phyloP scores from a whole-genome alignment of 148 eudicot genomes.

The Arctostaphylos glauca region DNA sequence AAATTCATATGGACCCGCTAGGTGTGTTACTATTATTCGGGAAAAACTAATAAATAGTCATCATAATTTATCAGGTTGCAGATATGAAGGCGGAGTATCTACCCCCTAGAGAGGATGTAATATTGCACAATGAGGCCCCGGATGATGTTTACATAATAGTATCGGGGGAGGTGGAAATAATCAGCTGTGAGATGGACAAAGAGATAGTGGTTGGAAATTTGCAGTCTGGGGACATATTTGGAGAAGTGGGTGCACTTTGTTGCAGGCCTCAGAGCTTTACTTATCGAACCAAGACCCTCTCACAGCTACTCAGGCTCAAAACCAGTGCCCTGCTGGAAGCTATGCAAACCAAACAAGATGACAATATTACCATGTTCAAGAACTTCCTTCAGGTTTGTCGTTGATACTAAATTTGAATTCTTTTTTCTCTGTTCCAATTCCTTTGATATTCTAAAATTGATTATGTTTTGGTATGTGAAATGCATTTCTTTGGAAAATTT shows the following conservation, averaged over 20 bases:
- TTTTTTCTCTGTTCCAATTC: neutral
- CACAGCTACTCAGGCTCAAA: conserved; percentile 69
- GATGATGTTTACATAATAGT: conserved; percentile 76
- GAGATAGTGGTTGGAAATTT: conserved; percentile 46
- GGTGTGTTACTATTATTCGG: neutral
- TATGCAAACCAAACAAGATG: conserved; percentile 51
- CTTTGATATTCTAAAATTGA: neutral
- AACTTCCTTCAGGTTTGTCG: conserved; percentile 62
- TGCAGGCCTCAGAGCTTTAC: conserved; percentile 61
- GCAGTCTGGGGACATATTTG: conserved; percentile 67
- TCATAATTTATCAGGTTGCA: conserved; percentile 43
- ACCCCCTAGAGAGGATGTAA: conserved; percentile 87
- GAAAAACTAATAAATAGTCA: neutral
- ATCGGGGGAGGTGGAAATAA: conserved; percentile 76
- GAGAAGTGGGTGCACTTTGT: conserved; percentile 80
- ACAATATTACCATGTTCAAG: conserved; percentile 55
- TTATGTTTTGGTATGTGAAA: neutral
- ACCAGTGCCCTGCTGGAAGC: conserved; percentile 51
- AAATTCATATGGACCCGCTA: neutral
- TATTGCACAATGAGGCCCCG: conserved; percentile 69
- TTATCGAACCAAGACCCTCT: conserved; percentile 69
- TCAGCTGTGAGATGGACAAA: conserved; percentile 46
- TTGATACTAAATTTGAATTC: neutral
- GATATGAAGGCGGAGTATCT: conserved; percentile 80
- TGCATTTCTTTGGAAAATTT: neutral